A percentile compares a stretch with the other conserved stretches of the same genome.
Evolutionary conservation across 2,329 filamentous ascomycete species (phyloP).

Genomic region (Fusarium sp.): DNA sequence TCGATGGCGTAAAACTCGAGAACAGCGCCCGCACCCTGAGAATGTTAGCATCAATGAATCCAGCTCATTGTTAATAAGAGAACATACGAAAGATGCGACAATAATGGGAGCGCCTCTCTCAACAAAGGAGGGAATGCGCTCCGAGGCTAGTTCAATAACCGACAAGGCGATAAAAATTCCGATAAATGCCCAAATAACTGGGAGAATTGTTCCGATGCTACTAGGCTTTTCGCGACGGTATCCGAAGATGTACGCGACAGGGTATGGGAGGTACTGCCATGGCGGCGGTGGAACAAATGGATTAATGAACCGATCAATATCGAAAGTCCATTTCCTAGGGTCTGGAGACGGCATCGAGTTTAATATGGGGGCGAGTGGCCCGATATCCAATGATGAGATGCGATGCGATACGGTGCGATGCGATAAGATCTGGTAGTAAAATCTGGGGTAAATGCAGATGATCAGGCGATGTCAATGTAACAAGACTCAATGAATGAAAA

Average conservation of each 20-base stretch:
- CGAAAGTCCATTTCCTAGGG: conserved; percentile 65
- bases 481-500: background rate
- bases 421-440: background rate
- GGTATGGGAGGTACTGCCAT: conserved; percentile 71
- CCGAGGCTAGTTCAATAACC: conserved; percentile 67
- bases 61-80: background rate
- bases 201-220: conserved; percentile 66
- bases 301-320: conserved; percentile 83
- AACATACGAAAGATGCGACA: conserved; percentile 76
- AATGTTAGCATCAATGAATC: background rate
- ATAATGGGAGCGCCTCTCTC: conserved; percentile 67
- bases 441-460: conserved; percentile 13
- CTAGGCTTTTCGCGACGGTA: conserved; percentile 58
- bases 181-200: conserved; percentile 71
- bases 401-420: background rate
- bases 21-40: conserved; percentile 78
- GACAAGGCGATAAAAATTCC: conserved; percentile 72
- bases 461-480: background rate
- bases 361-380: background rate
- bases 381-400: background rate
- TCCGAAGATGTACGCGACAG: conserved; percentile 76
- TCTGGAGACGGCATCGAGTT: conserved; percentile 29
- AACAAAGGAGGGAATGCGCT: conserved; percentile 64
- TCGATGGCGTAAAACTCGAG: conserved; percentile 78
- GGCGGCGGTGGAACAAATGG: conserved; percentile 74